Conservation (phyloP, 1,284 basidiomycete species). For the Golubevia sp. region DNA sequence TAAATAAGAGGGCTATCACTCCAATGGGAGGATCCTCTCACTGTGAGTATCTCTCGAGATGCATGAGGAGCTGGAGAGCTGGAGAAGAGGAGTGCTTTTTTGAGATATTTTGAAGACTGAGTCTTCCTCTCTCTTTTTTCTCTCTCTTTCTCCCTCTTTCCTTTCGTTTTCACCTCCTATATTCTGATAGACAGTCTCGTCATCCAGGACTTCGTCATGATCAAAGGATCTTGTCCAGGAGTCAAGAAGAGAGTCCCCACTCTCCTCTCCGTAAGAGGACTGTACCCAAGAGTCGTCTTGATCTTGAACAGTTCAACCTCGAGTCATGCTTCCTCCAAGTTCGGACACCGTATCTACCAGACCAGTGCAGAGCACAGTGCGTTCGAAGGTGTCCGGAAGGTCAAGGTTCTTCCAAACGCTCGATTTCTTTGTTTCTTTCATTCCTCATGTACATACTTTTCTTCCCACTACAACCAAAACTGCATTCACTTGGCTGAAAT, state of each 20-base stretch:
- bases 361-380: background rate
- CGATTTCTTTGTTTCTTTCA: too few relatives aligned
- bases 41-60: conserved; percentile 62
- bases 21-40: conserved; percentile 99
- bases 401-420: background rate
- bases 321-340: conserved; percentile 98
- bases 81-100: too few relatives aligned
- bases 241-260: conserved; percentile 98
- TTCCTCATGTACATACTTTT: too few relatives aligned
- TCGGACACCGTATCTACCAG: conserved; percentile 67
- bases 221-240: conserved; percentile 91
- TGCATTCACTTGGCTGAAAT: too few relatives aligned
- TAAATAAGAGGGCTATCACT: conserved; percentile 79
- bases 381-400: background rate
- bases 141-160: too few relatives aligned
- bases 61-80: too few relatives aligned
- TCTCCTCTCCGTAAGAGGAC: conserved; percentile 64
- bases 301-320: conserved; percentile 92
- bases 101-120: too few relatives aligned
- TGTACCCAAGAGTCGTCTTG: conserved; percentile 56
- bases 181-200: conserved; percentile 75
- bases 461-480: too few relatives aligned
- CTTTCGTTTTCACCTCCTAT: too few relatives aligned
- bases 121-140: too few relatives aligned
- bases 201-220: conserved; percentile 96